Percentiles rank a stretch among this genome's conserved stretches.
phyloP scores from a whole-genome alignment of 106 monocot species.

The Iris macrosiphon region DNA sequence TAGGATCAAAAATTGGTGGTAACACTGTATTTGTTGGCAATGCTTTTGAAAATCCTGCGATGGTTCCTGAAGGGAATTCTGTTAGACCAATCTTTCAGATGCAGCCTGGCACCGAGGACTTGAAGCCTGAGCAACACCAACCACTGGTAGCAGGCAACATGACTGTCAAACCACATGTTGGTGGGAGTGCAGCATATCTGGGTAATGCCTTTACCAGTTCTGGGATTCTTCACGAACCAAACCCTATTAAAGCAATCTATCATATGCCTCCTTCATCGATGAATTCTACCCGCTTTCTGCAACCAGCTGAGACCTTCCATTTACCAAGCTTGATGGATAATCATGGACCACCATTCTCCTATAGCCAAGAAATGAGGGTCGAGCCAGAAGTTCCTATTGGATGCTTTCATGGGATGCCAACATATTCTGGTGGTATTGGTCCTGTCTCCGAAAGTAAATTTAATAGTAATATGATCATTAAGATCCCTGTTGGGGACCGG shows the following conservation, averaged over 20 bases:
- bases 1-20: slow-evolving; percentile 19
- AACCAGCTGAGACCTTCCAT: slow-evolving; percentile 18
- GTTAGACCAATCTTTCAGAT: slow-evolving; percentile 14
- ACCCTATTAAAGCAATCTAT: slow-evolving; percentile 8
- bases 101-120: slow-evolving; percentile 2
- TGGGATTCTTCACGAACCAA: slow-evolving; percentile 2
- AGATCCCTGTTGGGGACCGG: slow-evolving; percentile 7
- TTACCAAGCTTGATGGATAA: slow-evolving; percentile 14
- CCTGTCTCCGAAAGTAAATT: slow-evolving; percentile 4
- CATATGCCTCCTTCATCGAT: slow-evolving; percentile 15
- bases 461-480: slow-evolving; percentile 5
- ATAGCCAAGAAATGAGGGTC: slow-evolving; percentile 17
- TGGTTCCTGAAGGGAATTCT: slow-evolving; percentile 17
- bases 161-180: slow-evolving; percentile 2
- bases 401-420: slow-evolving; percentile 5
- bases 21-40: slow-evolving; percentile 18
- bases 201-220: slow-evolving; percentile 6
- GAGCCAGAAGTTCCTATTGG: slow-evolving; percentile 15
- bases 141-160: slow-evolving; percentile 7
- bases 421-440: slow-evolving; percentile 13
- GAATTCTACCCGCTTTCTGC: slow-evolving; percentile 18
- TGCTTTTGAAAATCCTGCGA: slow-evolving; percentile 1
- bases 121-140: slow-evolving; percentile 9
- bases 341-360: slow-evolving; percentile 6
- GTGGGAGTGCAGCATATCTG: not conserved